Conservation (phyloP, 495 filamentous ascomycete species). For the Aspergillus asperescens region DNA sequence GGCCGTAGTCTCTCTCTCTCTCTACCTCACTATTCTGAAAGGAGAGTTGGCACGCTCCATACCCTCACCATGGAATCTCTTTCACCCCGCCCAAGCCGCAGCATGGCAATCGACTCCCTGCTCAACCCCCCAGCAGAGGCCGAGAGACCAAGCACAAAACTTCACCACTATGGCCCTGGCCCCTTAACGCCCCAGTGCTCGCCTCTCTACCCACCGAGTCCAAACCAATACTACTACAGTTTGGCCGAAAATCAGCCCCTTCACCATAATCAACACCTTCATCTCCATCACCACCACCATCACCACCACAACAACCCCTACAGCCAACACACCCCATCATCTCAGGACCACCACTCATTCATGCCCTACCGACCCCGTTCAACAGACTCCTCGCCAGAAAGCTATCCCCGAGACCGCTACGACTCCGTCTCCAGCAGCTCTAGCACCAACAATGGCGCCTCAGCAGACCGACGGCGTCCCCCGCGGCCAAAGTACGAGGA, state of each 20-base stretch:
- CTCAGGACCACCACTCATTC: slow-evolving; percentile 19
- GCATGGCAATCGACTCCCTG: slow-evolving; percentile 40
- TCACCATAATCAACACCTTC: not conserved
- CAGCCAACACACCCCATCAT: not conserved
- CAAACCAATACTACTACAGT: slow-evolving; percentile 30
- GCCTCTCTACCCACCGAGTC: slow-evolving; percentile 29
- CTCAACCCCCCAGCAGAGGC: slow-evolving; percentile 29
- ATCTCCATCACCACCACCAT: slow-evolving; percentile 10
- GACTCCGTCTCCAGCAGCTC: slow-evolving; percentile 42
- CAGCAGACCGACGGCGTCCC: slow-evolving; percentile 40
- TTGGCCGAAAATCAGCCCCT: not conserved
- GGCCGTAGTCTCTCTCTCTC: too few relatives aligned
- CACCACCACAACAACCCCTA: slow-evolving; percentile 14
- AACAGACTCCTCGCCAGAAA: slow-evolving; percentile 31
- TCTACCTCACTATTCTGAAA: too few relatives aligned
- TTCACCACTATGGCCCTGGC: slow-evolving; percentile 9
- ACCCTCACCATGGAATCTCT: too few relatives aligned
- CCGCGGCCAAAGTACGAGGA: slow-evolving; percentile 47
- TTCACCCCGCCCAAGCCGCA: slow-evolving; percentile 30
- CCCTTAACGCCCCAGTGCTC: slow-evolving; percentile 23
- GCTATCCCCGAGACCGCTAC: slow-evolving; percentile 38
- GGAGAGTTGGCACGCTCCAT: too few relatives aligned
- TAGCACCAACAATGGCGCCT: slow-evolving; percentile 18
- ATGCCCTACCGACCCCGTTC: slow-evolving; percentile 25
- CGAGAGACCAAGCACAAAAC: slow-evolving; percentile 11